Conservation (phyloP, 345 rosid species). For the Punica granatum region DNA sequence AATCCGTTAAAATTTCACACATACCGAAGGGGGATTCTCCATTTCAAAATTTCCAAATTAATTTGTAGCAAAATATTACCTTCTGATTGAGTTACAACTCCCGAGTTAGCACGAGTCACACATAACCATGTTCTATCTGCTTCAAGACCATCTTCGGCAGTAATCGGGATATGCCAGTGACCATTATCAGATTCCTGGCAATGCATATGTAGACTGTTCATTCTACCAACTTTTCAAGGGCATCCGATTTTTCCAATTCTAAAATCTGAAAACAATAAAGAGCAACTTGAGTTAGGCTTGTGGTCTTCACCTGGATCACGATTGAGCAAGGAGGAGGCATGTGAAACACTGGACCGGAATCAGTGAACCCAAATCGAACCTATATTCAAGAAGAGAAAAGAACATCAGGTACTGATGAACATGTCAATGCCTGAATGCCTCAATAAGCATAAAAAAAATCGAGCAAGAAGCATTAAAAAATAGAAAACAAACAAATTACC, state of each 20-base stretch:
- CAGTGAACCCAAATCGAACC: conserved; percentile 52
- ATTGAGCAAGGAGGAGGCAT: conserved; percentile 61
- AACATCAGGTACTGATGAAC: conserved; percentile 4
- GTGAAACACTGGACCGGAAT: conserved; percentile 41
- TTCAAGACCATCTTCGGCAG: conserved; percentile 27
- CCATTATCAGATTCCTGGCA: conserved; percentile 64
- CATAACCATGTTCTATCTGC: conserved; percentile 48
- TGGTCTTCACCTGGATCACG: conserved; percentile 46
- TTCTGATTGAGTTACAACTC: conserved; percentile 15
- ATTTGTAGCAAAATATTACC: conserved; percentile 21
- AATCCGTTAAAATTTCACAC: not conserved
- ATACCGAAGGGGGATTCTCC: not conserved
- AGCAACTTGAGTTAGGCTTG: conserved; percentile 1
- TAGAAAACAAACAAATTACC: conserved; percentile 22
- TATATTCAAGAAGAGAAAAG: conserved; percentile 15
- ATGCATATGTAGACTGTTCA: not conserved
- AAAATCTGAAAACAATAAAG: not conserved
- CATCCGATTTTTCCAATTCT: not conserved
- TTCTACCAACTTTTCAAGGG: not conserved
- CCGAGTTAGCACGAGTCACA: conserved; percentile 29
- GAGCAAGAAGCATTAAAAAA: not conserved
- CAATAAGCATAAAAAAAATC: not conserved
- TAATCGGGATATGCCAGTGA: conserved; percentile 66
- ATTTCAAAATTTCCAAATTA: not conserved
- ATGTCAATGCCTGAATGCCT: conserved; percentile 1